Conservation (phyloP, 345 rosid species). For the Gossypium sturtianum region DNA sequence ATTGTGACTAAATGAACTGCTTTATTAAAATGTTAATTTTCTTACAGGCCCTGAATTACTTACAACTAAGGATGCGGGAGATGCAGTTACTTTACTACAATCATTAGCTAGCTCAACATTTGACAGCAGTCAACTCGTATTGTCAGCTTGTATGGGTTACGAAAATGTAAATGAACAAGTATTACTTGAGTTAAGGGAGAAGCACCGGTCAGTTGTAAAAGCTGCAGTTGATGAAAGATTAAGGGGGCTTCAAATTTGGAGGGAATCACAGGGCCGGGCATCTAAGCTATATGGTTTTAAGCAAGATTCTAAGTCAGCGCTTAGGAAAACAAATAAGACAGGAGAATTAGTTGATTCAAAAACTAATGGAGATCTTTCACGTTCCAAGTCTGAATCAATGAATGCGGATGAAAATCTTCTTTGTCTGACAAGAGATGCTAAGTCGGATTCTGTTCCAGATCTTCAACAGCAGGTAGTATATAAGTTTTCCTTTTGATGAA, state of each 20-base stretch:
- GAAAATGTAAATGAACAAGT: conserved; percentile 77
- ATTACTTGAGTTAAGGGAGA: conserved; percentile 73
- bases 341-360: conserved; percentile 20
- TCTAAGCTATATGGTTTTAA: conserved; percentile 84
- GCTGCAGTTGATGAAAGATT: conserved; percentile 83
- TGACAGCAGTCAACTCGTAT: conserved; percentile 99
- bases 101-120: conserved; percentile 95
- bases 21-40: conserved; percentile 31
- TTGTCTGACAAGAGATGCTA: conserved; percentile 65
- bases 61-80: conserved; percentile 98
- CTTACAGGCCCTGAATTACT: conserved; percentile 89
- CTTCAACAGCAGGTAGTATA: conserved; percentile 78
- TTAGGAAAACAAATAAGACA: conserved; percentile 44
- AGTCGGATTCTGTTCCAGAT: conserved; percentile 70
- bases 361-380: conserved; percentile 58
- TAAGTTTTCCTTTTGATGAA: neutral
- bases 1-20: conserved; percentile 9
- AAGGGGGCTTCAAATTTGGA: conserved; percentile 88
- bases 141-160: conserved; percentile 99
- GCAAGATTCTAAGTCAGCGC: conserved; percentile 67
- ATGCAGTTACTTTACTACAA: conserved; percentile 96
- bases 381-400: conserved; percentile 68
- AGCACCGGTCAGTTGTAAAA: conserved; percentile 82
- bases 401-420: conserved; percentile 69
- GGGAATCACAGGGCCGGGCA: conserved; percentile 81